A percentile compares a stretch with the other conserved stretches of the same genome.
These are phyloP conservation scores for Colletotrichum sp. DNA, from an alignment of 2,329 filamentous ascomycete species.

Conservation along the genomic window DNA sequence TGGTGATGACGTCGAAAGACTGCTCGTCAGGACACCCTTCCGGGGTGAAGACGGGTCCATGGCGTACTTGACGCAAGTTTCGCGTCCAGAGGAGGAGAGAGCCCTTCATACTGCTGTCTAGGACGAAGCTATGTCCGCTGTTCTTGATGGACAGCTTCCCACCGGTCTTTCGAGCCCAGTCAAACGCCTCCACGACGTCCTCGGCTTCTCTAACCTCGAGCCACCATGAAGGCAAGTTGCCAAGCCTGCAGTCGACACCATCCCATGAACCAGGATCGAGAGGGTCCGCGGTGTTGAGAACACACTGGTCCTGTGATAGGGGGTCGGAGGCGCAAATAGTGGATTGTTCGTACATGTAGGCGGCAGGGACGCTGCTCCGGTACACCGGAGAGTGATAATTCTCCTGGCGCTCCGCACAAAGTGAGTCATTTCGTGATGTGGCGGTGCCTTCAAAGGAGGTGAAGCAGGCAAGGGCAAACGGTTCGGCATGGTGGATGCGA, in stretches of 20 bases:
- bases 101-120: not conserved
- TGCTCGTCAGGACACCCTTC: not conserved
- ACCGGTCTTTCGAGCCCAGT: not conserved
- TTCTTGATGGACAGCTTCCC: not conserved
- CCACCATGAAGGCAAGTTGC: not conserved
- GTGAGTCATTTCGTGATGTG: not conserved
- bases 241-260: not conserved
- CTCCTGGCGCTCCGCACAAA: not conserved
- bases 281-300: not conserved
- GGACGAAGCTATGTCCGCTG: not conserved
- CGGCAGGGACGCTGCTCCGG: not conserved
- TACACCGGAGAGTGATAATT: not conserved
- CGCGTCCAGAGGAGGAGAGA: not conserved
- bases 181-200: not conserved
- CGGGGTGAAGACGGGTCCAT: not conserved
- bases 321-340: not conserved
- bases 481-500: accelerated
- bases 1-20: not conserved
- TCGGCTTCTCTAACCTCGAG: not conserved
- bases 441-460: not conserved
- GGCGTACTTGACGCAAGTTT: not conserved
- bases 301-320: not conserved
- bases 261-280: not conserved
- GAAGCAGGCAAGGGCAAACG: not conserved
- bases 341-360: not conserved